Evolutionary conservation across 2,329 filamentous ascomycete species (phyloP).

Genomic region (Lachnellula suecica): DNA sequence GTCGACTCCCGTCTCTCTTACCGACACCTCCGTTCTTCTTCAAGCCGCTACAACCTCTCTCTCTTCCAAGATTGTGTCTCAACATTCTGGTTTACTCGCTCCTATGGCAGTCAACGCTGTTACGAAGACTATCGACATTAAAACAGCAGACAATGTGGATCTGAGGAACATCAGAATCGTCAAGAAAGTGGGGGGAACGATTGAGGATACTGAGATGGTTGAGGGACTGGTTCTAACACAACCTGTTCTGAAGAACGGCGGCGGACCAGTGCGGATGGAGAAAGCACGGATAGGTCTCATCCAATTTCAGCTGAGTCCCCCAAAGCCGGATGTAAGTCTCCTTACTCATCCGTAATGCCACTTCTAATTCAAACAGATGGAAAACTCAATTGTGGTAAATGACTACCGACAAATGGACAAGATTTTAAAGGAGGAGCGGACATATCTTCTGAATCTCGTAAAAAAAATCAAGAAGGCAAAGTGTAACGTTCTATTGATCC

Average conservation of each 20-base stretch:
- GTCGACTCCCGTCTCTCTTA: slow-evolving; percentile 88
- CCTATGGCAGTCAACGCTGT: slow-evolving; percentile 98
- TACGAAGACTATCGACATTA: slow-evolving; percentile 91
- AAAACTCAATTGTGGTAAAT: slow-evolving; percentile 98
- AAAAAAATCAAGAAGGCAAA: slow-evolving; percentile 99
- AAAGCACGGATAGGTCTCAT: slow-evolving; percentile 97
- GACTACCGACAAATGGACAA: slow-evolving; percentile 99
- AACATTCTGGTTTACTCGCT: slow-evolving; percentile 92
- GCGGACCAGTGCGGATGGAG: slow-evolving; percentile 89
- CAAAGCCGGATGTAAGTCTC: slow-evolving; percentile 82
- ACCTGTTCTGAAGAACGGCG: slow-evolving; percentile 87
- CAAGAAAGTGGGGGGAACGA: slow-evolving; percentile 97
- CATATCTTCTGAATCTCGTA: slow-evolving; percentile 96
- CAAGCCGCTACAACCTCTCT: slow-evolving; percentile 97
- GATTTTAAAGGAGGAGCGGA: slow-evolving; percentile 98
- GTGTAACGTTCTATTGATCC: slow-evolving; percentile 97
- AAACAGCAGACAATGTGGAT: slow-evolving; percentile 94
- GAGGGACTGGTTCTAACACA: slow-evolving; percentile 93
- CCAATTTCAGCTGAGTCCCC: slow-evolving; percentile 97
- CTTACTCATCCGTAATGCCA: not conserved
- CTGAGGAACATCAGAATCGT: slow-evolving; percentile 94
- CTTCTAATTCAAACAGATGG: slow-evolving; percentile 64
- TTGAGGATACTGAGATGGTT: slow-evolving; percentile 96
- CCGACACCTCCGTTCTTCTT: slow-evolving; percentile 84
- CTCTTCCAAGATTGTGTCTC: slow-evolving; percentile 97